phyloP scores from a whole-genome alignment of 106 monocot genomes.

The Dendrobium officinale region DNA sequence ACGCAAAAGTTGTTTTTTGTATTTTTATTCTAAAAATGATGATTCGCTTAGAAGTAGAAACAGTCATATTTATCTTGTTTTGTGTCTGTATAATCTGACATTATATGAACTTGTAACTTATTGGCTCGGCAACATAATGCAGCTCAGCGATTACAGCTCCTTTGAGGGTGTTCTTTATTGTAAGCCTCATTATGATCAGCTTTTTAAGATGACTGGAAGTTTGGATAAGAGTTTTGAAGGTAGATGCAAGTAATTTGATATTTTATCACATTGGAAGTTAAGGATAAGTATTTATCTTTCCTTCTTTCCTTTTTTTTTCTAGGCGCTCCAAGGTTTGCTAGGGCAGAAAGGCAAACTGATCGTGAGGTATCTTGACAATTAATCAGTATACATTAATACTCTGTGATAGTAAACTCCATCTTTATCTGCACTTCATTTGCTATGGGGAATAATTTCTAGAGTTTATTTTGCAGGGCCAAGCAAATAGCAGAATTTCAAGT shows the following conservation, averaged over 20 bases:
- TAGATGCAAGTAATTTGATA: neutral
- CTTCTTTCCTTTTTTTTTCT: neutral
- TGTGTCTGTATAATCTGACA: neutral
- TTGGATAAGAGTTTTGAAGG: conserved; percentile 78
- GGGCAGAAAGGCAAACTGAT: conserved; percentile 23
- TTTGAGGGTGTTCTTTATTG: conserved; percentile 70
- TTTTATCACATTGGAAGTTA: neutral
- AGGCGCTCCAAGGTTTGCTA: conserved; percentile 34
- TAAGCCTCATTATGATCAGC: conserved; percentile 79
- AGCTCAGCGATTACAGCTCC: conserved; percentile 69
- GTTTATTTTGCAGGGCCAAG: conserved; percentile 16
- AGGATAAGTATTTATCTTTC: neutral
- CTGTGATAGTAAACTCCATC: neutral
- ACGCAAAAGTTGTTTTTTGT: neutral
- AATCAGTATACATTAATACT: neutral
- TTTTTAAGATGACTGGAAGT: conserved; percentile 64
- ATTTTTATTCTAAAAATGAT: neutral
- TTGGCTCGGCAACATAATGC: conserved; percentile 13
- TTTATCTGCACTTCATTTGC: neutral
- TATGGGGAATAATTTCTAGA: neutral
- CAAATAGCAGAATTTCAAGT: conserved; percentile 32
- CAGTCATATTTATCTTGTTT: neutral
- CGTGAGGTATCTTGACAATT: conserved; percentile 28
- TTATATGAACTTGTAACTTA: neutral
- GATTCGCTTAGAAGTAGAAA: neutral